Base-by-base conservation (phyloP, 768 basidiomycete genomes). In the Russula sp. region DNA sequence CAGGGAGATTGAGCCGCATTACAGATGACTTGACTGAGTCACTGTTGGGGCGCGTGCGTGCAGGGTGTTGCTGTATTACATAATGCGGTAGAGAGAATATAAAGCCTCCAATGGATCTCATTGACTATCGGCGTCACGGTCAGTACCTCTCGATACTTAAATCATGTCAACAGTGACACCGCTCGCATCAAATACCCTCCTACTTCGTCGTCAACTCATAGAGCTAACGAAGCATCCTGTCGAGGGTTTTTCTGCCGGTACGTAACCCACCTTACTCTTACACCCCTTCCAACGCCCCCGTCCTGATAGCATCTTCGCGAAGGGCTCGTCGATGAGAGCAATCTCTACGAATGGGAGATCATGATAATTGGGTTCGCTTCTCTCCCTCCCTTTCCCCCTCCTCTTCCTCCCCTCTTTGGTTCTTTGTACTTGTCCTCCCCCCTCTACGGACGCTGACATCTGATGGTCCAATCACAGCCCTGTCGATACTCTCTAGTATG, bases 321-420 rank as follows among this genome's bases (percentile, higher is more conserved):
- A 85, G 96, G 96, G 43, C 84, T 99, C 58, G 94, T 94, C 49
- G 93, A 98, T 72, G 96, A 98, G 61, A 82, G 85, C 74, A 95
- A 98, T 76, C 76, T 98, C 13, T 92, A 88, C 61, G 95, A 98
- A 77, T 99, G 97, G 97, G 94, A 97, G 67, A 81, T 98, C 70
- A 79, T 97, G 71, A 87, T 97, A 67, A 96, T 96, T 70, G 93
- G 93, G 93, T 95, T 65, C 61, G 84, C 75, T 50, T 25, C 38
- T 18, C 43, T 46, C 16, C 41, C 43, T 25, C 34, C 6, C 25
- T 25, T 13, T 25, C 7, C 42, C 25, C 34, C 25, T 25, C 20
- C 35, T n/a, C 20, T 43, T 7, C 29, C 20, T 46, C n/a, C 16
- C 35, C 6, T 18, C 11, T 16, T 20, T 13, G 25, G 25, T 29